These are phyloP conservation scores for Selenicereus undatus DNA, from an alignment of 148 eudicot species.

Conservation along the genomic window DNA sequence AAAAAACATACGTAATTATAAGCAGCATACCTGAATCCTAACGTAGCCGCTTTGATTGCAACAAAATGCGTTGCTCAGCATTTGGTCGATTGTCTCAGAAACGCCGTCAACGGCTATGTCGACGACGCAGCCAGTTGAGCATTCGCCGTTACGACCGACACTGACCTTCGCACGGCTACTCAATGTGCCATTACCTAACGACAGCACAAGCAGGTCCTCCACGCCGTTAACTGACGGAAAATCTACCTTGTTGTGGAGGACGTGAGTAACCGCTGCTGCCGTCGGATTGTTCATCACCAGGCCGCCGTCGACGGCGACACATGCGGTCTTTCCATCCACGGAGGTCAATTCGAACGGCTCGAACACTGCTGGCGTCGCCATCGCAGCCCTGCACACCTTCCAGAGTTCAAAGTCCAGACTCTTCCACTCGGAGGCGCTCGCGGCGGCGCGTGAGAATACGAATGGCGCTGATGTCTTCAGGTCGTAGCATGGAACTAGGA, in stretches of 20 bases:
- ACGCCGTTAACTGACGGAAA: constrained; percentile 66
- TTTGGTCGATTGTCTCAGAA: constrained; percentile 85
- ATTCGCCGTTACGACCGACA: constrained; percentile 38
- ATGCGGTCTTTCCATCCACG: constrained; percentile 46
- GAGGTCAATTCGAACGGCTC: constrained; percentile 48
- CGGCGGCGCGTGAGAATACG: constrained; percentile 80
- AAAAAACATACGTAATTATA: neutral
- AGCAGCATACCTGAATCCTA: constrained; percentile 66
- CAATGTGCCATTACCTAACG: constrained; percentile 55
- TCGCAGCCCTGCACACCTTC: constrained; percentile 66
- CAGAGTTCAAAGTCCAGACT: constrained; percentile 63
- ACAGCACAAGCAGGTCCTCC: constrained; percentile 58
- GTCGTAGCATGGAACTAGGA: constrained; percentile 67
- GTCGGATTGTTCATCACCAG: constrained; percentile 74
- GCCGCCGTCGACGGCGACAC: constrained; percentile 60
- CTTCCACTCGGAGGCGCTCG: constrained; percentile 50
- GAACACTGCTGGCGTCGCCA: constrained; percentile 52
- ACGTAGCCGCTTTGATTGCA: constrained; percentile 76
- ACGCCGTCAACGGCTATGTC: constrained; percentile 81
- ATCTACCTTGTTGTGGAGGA: constrained; percentile 59
- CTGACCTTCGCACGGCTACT: constrained; percentile 19
- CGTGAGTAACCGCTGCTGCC: constrained; percentile 69
- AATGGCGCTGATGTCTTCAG: constrained; percentile 63
- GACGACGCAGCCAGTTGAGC: constrained; percentile 46
- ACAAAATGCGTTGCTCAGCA: constrained; percentile 79